These are phyloP conservation scores for Tricholoma sp. DNA, from an alignment of 768 basidiomycete species.

Conservation along the genomic window DNA sequence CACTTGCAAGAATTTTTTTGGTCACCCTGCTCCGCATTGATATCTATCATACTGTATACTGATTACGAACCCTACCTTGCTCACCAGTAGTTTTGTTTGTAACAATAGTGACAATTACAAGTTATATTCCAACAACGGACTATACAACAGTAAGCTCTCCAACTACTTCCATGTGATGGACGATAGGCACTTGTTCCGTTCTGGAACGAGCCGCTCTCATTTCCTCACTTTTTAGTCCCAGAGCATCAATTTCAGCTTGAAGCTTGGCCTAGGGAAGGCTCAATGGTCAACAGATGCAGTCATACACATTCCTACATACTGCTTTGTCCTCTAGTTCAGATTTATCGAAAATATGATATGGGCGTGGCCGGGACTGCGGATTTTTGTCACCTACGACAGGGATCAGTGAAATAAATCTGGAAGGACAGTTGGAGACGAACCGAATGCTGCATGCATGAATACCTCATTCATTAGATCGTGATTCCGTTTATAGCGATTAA, in stretches of 20 bases:
- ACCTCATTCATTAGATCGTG: conserved; percentile 85
- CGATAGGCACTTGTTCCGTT: conserved; percentile 7
- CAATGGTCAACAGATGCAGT: background rate
- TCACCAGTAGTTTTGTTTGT: conserved; percentile 3
- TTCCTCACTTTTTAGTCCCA: conserved; percentile 46
- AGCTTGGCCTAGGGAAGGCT: conserved; percentile 43
- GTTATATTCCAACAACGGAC: background rate
- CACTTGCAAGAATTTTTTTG: background rate
- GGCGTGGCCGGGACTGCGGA: conserved; percentile 30
- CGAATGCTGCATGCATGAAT: conserved; percentile 68
- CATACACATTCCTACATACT: conserved; percentile 29
- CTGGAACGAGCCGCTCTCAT: conserved; percentile 26
- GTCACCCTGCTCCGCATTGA: background rate
- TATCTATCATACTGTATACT: conserved; percentile 3
- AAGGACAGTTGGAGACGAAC: conserved; percentile 24
- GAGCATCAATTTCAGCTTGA: conserved; percentile 49
- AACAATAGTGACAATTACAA: background rate
- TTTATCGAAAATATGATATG: conserved; percentile 60
- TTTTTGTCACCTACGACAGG: conserved; percentile 39
- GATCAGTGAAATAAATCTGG: background rate
- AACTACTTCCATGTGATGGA: conserved; percentile 8
- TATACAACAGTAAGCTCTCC: conserved; percentile 7
- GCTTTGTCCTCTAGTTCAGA: conserved; percentile 51
- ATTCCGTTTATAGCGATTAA: conserved; percentile 71
- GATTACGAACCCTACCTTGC: background rate